phyloP scores from a whole-genome alignment of 352 stramenopile genomes.

The Globisporangium yorkense region DNA sequence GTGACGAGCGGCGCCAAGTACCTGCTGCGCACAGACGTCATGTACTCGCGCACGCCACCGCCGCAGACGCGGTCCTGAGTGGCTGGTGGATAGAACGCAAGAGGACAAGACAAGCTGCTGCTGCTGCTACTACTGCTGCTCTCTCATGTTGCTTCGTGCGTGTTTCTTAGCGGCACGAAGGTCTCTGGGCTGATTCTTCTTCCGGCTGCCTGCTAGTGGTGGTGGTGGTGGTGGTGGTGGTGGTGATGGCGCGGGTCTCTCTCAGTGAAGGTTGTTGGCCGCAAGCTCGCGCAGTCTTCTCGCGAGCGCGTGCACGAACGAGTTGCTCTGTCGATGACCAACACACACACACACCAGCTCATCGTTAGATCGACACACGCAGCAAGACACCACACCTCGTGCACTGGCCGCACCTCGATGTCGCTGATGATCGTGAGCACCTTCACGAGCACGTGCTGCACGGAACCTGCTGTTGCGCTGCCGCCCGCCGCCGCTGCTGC shows the following conservation, averaged over 20 bases:
- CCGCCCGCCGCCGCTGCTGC: background rate
- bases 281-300: conserved; percentile 62
- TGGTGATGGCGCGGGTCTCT: background rate
- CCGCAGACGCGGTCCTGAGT: conserved; percentile 2
- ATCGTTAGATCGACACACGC: background rate
- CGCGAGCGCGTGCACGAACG: conserved; percentile 64
- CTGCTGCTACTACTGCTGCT: too few species aligned
- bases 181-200: background rate
- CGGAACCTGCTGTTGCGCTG: conserved; percentile 11
- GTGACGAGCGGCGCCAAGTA: conserved; percentile 66
- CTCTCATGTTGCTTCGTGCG: background rate
- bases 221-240: background rate
- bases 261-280: conserved; percentile 10
- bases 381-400: background rate
- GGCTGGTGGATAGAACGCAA: background rate
- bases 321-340: conserved; percentile 31
- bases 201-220: background rate
- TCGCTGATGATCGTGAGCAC: conserved; percentile 54
- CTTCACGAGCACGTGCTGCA: conserved; percentile 63
- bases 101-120: background rate
- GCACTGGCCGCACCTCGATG: conserved; percentile 44
- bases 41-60: conserved; percentile 44
- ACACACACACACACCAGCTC: background rate
- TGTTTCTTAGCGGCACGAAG: background rate
- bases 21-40: conserved; percentile 73